phyloP scores from a whole-genome alignment of 192 early-diverging fungal genomes.

The Backusella circina region DNA sequence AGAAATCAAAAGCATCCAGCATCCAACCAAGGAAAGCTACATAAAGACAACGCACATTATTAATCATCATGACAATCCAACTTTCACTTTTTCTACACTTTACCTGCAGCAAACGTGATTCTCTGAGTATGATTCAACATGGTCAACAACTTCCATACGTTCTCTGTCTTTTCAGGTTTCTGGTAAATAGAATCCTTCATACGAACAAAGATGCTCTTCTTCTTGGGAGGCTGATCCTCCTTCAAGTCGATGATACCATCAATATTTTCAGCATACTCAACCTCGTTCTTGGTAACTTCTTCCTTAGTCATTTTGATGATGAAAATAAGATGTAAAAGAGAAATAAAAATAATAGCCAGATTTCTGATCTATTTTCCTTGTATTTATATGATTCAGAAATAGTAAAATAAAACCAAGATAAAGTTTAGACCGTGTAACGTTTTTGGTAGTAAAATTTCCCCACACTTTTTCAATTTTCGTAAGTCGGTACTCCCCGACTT shows the following conservation, averaged over 20 bases:
- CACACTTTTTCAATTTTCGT: not conserved
- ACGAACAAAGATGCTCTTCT: not conserved
- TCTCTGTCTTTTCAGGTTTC: constrained; percentile 28
- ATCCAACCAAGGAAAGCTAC: constrained; percentile 68
- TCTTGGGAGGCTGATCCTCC: not conserved
- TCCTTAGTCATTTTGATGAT: not conserved
- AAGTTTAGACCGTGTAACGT: not conserved
- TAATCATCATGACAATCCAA: not conserved
- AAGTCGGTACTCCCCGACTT: not conserved
- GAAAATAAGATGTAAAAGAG: not conserved
- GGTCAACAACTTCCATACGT: constrained; percentile 22
- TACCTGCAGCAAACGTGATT: constrained; percentile 31
- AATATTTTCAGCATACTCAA: not conserved
- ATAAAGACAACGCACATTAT: not conserved
- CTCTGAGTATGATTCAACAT: constrained; percentile 20
- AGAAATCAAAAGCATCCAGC: constrained; percentile 71
- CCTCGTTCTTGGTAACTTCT: not conserved
- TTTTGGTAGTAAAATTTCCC: not conserved
- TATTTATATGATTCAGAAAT: constrained; percentile 1
- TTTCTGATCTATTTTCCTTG: not conserved
- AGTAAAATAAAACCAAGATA: not conserved
- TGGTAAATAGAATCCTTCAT: constrained; percentile 12
- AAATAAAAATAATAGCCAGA: not conserved
- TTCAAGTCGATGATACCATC: not conserved
- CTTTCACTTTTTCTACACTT: not conserved